phyloP scores from a whole-genome alignment of 345 rosid genomes.

The Gossypium ekmanianum region DNA sequence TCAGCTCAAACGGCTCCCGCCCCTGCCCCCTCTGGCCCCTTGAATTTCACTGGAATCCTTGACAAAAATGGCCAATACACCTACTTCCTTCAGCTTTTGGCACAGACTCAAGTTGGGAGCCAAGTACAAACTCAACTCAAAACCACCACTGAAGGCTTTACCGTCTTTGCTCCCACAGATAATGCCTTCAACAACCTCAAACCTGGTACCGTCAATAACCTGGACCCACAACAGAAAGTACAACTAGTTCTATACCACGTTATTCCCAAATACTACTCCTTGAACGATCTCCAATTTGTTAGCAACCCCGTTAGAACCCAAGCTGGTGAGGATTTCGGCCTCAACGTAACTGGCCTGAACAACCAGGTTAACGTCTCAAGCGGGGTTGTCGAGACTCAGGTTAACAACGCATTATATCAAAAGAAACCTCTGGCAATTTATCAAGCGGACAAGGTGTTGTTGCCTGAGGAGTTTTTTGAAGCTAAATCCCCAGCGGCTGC shows the following conservation, averaged over 20 bases:
- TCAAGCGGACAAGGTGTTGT: conserved; percentile 69
- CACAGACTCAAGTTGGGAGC: conserved; percentile 44
- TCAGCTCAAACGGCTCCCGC: conserved; percentile 48
- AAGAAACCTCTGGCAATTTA: conserved; percentile 67
- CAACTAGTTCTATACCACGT: conserved; percentile 62
- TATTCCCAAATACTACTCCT: conserved; percentile 49
- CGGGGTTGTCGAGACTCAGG: conserved; percentile 54
- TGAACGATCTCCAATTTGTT: conserved; percentile 47
- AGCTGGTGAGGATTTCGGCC: conserved; percentile 48
- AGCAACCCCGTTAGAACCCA: conserved; percentile 79
- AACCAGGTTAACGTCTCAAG: conserved; percentile 81
- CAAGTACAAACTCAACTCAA: conserved; percentile 70
- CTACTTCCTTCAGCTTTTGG: conserved; percentile 50
- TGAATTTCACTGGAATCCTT: conserved; percentile 71
- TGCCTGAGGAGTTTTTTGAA: conserved; percentile 60
- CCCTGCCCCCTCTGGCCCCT: conserved; percentile 51
- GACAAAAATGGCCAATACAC: conserved; percentile 63
- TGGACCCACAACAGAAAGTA: conserved; percentile 44
- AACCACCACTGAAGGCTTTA: conserved; percentile 67
- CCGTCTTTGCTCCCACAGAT: conserved; percentile 82
- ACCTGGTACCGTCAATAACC: conserved; percentile 45
- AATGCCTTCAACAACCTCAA: conserved; percentile 75
- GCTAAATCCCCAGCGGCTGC: conserved; percentile 35
- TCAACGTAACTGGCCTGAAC: conserved; percentile 59
- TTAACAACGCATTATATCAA: conserved; percentile 52